Evolutionary conservation across 768 basidiomycete species (phyloP), one percentile per base, ranked within the genome.

Genomic region (Gymnopilus junonius): DNA sequence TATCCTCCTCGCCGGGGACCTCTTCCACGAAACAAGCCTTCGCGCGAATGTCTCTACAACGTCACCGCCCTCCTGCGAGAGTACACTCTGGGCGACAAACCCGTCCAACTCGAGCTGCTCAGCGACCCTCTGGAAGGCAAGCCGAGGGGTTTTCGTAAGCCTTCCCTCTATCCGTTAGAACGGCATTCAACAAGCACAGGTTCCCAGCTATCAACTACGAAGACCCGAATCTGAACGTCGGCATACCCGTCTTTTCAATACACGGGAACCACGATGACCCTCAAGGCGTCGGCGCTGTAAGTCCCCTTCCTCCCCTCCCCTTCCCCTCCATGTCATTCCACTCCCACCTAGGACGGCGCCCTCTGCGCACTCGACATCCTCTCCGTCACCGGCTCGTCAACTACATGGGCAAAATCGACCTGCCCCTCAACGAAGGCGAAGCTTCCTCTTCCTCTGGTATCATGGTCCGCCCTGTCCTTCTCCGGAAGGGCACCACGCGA

Each of bases 211-310:
- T 99, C 66, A 99, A 99, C 75, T 98, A 98, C 71, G 95, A 99
- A 75, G 97, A 99, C 69, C 87, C 91, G 1, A 99, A 99, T 73
- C 82, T 98, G 60, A 99, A 99, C 73, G 84, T 99, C 55, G 88
- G 87, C 3, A 94, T 97, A n/a, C 97, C 97, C 3, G 92, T 99
- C 29, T 99, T 99, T 77, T 98, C 97, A 0, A 99, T 99, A 55
- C 97, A 99, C 71, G 97, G 97, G 43, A 99, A 99, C 72, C 97
- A 99, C 75, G 97, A 99, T 71, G 97, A 99, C 70, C 97, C 97
- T 34, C 97, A 99, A 77, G 97, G 97, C 20, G 90, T 95, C 21
- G 95, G 96, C 3, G 83, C 92, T 8, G 95, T 95, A 69, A 64
- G 93, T 77, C 3, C 11, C 53, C 37, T 32, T 32, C 50, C 39